phyloP scores from a whole-genome alignment of 106 monocot genomes.

The Platanthera zijinensis region DNA sequence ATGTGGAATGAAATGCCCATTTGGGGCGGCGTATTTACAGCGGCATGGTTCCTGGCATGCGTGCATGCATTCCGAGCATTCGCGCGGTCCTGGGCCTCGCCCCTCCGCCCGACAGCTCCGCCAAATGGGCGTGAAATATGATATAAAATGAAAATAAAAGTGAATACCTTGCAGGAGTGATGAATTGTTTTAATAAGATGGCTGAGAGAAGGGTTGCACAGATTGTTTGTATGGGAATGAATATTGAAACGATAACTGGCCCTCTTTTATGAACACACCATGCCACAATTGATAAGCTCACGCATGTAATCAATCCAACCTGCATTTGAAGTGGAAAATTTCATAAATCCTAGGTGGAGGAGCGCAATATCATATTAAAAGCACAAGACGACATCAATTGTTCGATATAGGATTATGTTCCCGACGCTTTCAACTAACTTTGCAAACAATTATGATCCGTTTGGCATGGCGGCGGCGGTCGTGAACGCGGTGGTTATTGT shows the following conservation, averaged over 20 bases:
- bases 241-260: conserved; percentile 43
- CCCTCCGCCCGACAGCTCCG: too few relatives aligned
- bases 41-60: too few relatives aligned
- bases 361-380: too few relatives aligned
- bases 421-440: too few relatives aligned
- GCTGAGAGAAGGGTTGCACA: conserved; percentile 34
- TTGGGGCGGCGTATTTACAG: not conserved
- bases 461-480: too few relatives aligned
- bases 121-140: not conserved
- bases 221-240: conserved; percentile 42
- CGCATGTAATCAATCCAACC: conserved; percentile 18
- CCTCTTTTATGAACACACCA: conserved; percentile 48
- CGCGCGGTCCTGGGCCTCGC: too few relatives aligned
- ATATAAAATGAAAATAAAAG: not conserved
- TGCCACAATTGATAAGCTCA: conserved; percentile 15
- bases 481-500: too few relatives aligned
- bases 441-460: too few relatives aligned
- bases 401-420: too few relatives aligned
- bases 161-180: conserved; percentile 33
- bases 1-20: not conserved
- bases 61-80: too few relatives aligned
- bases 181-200: conserved; percentile 12
- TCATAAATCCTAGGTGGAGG: too few relatives aligned
- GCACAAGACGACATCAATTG: too few relatives aligned
- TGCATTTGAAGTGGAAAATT: not conserved